Evolutionary conservation across 1,139 yeast species (phyloP).

Genomic region (Candida buenavistaensis): DNA sequence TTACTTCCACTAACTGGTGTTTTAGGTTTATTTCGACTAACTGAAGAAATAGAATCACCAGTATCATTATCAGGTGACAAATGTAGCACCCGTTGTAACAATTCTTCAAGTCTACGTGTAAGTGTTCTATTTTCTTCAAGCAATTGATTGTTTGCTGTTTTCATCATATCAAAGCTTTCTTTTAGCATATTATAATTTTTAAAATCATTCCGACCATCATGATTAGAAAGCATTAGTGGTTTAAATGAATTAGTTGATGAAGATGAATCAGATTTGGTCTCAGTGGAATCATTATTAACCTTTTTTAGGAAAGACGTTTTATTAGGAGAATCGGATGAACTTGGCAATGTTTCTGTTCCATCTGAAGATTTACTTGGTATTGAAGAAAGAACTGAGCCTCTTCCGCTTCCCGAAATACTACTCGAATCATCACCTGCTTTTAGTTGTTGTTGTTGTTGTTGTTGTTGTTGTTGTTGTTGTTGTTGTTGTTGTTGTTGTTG

Average conservation of each 20-base stretch:
- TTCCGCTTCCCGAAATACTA: neutral
- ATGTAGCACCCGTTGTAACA: slow-evolving; percentile 5
- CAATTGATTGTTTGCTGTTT: slow-evolving; percentile 13
- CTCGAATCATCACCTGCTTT: neutral
- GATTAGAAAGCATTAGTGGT: neutral
- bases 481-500: too few relatives aligned
- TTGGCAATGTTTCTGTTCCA: slow-evolving; percentile 1
- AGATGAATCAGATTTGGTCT: slow-evolving; percentile 7
- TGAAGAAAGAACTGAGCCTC: slow-evolving; percentile 1
- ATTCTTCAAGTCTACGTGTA: slow-evolving; percentile 9
- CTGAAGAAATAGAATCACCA: neutral
- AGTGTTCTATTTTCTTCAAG: slow-evolving; percentile 12
- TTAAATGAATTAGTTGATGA: neutral
- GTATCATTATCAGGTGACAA: slow-evolving; percentile 1
- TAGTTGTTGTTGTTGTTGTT: too few relatives aligned
- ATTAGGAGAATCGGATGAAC: neutral
- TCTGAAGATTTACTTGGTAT: slow-evolving; percentile 2
- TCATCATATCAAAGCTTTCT: slow-evolving; percentile 12
- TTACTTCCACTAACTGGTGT: slow-evolving; percentile 3
- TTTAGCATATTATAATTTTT: slow-evolving; percentile 5
- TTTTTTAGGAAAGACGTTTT: too few relatives aligned
- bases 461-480: too few relatives aligned
- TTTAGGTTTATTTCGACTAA: neutral
- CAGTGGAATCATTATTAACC: slow-evolving; percentile 2
- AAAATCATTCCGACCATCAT: neutral